phyloP scores from a whole-genome alignment of 257 asterid species.

The Fraxinus quadrangulata region DNA sequence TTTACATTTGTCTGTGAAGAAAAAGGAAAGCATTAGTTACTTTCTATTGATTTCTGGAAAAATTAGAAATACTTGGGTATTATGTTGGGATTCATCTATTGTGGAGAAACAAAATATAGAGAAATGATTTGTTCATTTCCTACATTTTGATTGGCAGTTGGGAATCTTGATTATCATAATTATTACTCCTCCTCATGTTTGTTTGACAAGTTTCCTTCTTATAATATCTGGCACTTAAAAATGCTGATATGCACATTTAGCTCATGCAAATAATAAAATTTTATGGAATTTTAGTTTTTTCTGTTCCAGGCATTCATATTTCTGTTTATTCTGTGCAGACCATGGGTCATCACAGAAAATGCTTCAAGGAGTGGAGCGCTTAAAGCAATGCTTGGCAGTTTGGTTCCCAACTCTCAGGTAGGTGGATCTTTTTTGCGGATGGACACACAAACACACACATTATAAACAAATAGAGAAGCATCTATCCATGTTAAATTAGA shows the following conservation, averaged over 20 bases:
- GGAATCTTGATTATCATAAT: not conserved
- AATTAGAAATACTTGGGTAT: not conserved
- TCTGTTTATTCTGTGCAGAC: not conserved
- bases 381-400: conserved; percentile 14
- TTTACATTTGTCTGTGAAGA: not conserved
- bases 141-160: not conserved
- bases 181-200: not conserved
- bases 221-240: not conserved
- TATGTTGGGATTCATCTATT: not conserved
- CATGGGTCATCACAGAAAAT: conserved; percentile 35
- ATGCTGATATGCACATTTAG: not conserved
- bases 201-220: not conserved
- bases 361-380: conserved; percentile 21
- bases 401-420: conserved; percentile 31
- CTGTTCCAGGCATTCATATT: not conserved
- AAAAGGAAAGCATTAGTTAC: not conserved
- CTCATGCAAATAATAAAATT: not conserved
- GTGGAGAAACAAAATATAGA: not conserved
- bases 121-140: not conserved
- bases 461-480: not conserved
- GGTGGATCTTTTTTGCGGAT: conserved; percentile 4
- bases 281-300: not conserved
- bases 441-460: not conserved
- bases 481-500: not conserved
- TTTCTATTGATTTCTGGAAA: not conserved